Percentiles rank a stretch among this genome's conserved stretches.
Evolutionary conservation across 2,329 filamentous ascomycete species (phyloP).

Genomic region (Paecilomyces sp.): DNA sequence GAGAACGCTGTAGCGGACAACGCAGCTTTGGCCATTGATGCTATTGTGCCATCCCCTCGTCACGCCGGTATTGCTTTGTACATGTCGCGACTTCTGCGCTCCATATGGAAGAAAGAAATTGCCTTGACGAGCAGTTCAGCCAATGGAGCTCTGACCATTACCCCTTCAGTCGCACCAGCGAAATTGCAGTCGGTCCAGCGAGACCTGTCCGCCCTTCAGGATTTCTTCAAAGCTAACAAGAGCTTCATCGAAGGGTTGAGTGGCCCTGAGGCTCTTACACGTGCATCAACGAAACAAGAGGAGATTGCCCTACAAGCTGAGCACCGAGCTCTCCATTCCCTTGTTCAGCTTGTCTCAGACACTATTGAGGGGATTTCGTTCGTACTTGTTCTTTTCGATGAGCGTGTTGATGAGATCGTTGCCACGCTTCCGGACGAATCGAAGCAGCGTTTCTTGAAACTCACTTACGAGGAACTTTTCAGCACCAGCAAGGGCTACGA

Average conservation of each 20-base stretch:
- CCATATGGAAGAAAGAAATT: conserved; percentile 77
- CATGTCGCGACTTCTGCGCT: conserved; percentile 77
- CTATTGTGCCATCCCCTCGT: conserved; percentile 77
- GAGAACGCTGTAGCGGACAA: conserved; percentile 63
- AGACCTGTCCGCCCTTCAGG: conserved; percentile 67
- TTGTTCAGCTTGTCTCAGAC: conserved; percentile 78
- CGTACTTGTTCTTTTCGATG: conserved; percentile 88
- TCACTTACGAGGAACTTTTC: conserved; percentile 87
- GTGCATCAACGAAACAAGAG: conserved; percentile 74
- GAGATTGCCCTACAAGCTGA: conserved; percentile 90
- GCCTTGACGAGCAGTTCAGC: conserved; percentile 51
- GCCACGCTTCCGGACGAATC: conserved; percentile 63
- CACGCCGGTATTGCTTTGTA: conserved; percentile 86
- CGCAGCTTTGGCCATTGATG: conserved; percentile 63
- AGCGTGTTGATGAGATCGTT: conserved; percentile 83
- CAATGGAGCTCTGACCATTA: conserved; percentile 56
- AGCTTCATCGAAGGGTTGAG: conserved; percentile 88
- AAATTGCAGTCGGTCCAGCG: conserved; percentile 75
- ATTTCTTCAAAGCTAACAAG: conserved; percentile 81
- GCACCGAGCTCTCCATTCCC: conserved; percentile 80
- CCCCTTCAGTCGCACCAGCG: conserved; percentile 56
- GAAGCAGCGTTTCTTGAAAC: conserved; percentile 61
- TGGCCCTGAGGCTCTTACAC: conserved; percentile 78
- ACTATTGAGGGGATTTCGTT: conserved; percentile 97
- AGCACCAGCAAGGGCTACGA: conserved; percentile 72